Evolutionary conservation across 1,284 basidiomycete species (phyloP), one percentile per base, ranked within the genome.

Genomic region (Vanrija pseudolonga): DNA sequence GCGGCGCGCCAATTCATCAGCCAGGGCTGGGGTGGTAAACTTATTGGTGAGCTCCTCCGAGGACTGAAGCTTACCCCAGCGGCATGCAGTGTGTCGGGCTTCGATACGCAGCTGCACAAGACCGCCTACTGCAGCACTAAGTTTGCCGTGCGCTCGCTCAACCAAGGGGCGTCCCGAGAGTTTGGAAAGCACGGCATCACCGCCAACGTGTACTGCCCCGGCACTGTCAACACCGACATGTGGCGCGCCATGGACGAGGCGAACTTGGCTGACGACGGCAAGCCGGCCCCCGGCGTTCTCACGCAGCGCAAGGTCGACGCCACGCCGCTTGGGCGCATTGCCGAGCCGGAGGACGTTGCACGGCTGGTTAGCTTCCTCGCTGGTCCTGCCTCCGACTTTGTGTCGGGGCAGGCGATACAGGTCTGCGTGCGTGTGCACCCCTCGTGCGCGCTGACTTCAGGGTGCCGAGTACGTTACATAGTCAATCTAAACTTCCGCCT

Each of bases 151-250:
- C 62, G 77, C n/a, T 73, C 74, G 3, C 66, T 79, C 47, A 78
- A 77, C 32, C 68, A 76, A 50, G 40, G 36, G 20, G 44, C 52
- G 76, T 80, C 79, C 0, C 26, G 62, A 12, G 80, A 82, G 53
- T 59, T 80, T 17, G 77, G 72, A 2, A 62, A 65, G 37, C 50
- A 81, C 51, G 67, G 71, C 1, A 80, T 82, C 47, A 82, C 79
- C 0, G 81, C 80, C 2, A 82, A 82, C 50, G 77, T 80, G 1
- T 83, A 83, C 51, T 79, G 81, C 3, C 80, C 81, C 1, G 80
- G 80, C 28, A 60, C 66, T 15, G 62, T 77, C 17, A 65, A 70
- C 45, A 69, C 67, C 3, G 77, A 71, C 7, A 72, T 78, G 69
- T 61, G 75, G 63, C 45, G 46, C 47, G 24, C 22, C 11, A 53